These are phyloP conservation scores for Paramecium sonneborni DNA, from an alignment of 73 alveolate species.

Conservation along the genomic window DNA sequence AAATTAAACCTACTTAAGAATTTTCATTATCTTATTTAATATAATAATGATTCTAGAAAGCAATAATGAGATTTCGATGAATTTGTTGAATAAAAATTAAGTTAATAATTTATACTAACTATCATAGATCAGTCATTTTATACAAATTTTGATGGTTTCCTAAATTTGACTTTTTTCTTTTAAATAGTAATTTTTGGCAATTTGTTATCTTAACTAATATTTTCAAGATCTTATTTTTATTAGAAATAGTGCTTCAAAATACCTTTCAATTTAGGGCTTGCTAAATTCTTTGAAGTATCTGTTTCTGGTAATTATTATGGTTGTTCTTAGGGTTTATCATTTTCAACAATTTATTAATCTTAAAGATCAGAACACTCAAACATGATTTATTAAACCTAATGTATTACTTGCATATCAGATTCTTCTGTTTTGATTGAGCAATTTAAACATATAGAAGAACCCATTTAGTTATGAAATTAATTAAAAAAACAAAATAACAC, in stretches of 20 bases:
- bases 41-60: neutral
- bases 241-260: neutral
- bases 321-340: neutral
- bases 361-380: neutral
- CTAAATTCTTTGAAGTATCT: neutral
- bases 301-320: neutral
- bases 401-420: neutral
- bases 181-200: neutral
- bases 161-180: neutral
- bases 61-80: neutral
- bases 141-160: neutral
- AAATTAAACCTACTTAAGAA: neutral
- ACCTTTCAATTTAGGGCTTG: neutral
- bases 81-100: neutral
- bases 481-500: neutral
- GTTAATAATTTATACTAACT: neutral
- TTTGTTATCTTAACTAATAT: neutral
- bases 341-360: neutral
- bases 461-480: slow-evolving; percentile 28
- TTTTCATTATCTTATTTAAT: neutral
- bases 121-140: neutral
- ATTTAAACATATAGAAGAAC: neutral
- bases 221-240: neutral
- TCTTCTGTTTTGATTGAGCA: neutral
- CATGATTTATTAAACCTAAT: neutral